Base-by-base conservation (phyloP, 2,329 filamentous ascomycete species). In the Chaetomiaceae sp. region DNA sequence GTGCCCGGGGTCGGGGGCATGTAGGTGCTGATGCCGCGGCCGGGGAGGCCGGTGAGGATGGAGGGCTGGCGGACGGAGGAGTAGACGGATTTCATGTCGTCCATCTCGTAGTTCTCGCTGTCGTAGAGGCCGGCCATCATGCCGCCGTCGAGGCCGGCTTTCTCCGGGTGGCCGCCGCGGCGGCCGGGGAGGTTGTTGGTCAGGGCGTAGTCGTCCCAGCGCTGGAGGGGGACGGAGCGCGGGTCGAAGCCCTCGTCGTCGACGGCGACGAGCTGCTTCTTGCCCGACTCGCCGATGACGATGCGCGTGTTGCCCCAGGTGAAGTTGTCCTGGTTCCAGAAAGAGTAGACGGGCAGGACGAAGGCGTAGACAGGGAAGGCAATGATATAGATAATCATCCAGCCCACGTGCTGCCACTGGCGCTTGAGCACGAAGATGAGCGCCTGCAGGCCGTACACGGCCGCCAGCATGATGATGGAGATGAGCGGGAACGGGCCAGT, bases 261-360 rank as follows among this genome's bases (percentile, higher is more conserved):
- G 65, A 98, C 93, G 1, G 89, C 88, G 56, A 98, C 84, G 58
- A 98, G 81, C 52, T 97, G 73, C 74, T 96, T 91, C 65, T 88
- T 84, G 54, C 93, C 93, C 66, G 84, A 84, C 65, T 98, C 93
- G 64, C 93, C 93, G 7, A 87, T 93, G 54, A 98, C 89, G 48
- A 98, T 81, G 81, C 93, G 91, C 34, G 93, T 98, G 69, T 96
- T 98, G 69, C 93, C 93, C 93, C 93, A 98, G 60, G 86, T 87
- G 79, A 98, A 98, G 70, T 98, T 93, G 67, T 98, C 93, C 93
- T 97, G 97, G 71, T 96, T 80, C 93, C 93, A 98, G 78, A 98
- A 98, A 40, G 91, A 77, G 66, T 97, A 97, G 22, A 98, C 71
- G 0, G 93, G 93, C 37, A 98, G 76, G 48, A 79, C 89, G 53